Evolutionary conservation across 2,329 filamentous ascomycete genomes (phyloP).

Genomic region (Nigrospora osmanthi): DNA sequence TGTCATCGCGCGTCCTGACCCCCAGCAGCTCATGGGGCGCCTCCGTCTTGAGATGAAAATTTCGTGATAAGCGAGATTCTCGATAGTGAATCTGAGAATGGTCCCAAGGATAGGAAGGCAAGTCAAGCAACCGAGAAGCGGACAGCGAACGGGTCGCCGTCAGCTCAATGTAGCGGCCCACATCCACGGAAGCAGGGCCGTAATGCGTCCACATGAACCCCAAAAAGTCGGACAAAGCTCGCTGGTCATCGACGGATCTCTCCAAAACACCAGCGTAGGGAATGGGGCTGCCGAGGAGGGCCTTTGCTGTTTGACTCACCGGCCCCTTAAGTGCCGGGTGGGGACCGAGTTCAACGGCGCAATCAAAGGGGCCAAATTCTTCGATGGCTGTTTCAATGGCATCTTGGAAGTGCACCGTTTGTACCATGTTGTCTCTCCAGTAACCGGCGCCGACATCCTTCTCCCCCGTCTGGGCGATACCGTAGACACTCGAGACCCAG

Average conservation of each 20-base stretch:
- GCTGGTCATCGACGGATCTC: slow-evolving; percentile 11
- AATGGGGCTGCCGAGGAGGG: slow-evolving; percentile 8
- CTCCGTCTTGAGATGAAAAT: slow-evolving; percentile 22
- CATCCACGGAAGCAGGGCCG: slow-evolving; percentile 6
- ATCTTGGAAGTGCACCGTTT: slow-evolving; percentile 29
- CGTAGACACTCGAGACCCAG: slow-evolving; percentile 34
- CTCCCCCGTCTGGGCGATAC: slow-evolving; percentile 7
- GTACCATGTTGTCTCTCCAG: slow-evolving; percentile 33
- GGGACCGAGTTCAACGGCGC: slow-evolving; percentile 20
- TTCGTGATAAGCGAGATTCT: slow-evolving; percentile 33
- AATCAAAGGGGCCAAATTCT: slow-evolving; percentile 14
- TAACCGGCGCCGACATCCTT: slow-evolving; percentile 19
- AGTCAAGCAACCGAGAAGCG: slow-evolving; percentile 9
- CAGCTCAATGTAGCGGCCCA: slow-evolving; percentile 14
- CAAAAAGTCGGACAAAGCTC: slow-evolving; percentile 16
- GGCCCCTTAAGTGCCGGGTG: slow-evolving; percentile 18
- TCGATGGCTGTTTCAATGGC: slow-evolving; percentile 18
- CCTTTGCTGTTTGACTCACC: slow-evolving; percentile 12
- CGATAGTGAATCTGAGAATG: slow-evolving; percentile 33
- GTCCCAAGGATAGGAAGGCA: slow-evolving; percentile 41
- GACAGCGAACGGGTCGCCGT: slow-evolving; percentile 4
- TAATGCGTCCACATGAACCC: slow-evolving; percentile 17
- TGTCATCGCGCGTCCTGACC: slow-evolving; percentile 27
- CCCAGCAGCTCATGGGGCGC: slow-evolving; percentile 29
- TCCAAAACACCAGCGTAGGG: slow-evolving; percentile 14